Evolutionary conservation across 257 asterid genomes (phyloP), one percentile per base, ranked within the genome.

Genomic region (Scutellaria minor): DNA sequence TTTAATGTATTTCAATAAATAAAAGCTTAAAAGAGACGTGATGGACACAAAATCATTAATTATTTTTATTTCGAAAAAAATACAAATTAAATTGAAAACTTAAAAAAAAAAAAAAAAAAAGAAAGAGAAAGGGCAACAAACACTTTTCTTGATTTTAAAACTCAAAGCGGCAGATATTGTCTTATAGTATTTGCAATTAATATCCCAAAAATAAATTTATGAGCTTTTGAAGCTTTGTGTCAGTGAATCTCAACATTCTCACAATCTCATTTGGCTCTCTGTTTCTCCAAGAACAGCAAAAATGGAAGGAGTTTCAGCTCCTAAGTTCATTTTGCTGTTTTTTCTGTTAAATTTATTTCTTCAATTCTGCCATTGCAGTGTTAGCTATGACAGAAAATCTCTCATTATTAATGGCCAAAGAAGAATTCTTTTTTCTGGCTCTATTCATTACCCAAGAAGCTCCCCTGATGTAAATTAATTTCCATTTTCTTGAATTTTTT

Each of bases 391-490:
- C 53, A 81, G 70, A 14, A 91, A 85, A 65, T 74, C 95, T 37
- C 89, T 94, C 18, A 66, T 87, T 62, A 91, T 94, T 76, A 80
- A 91, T 89, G 97, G 99, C 47, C 85, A 81, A 6, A 89, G 92
- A 78, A 91, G 83, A 78, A 87, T 94, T 51, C 80, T 94, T 20
- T 73, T 94, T 39, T 94, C 97, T 63, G 97, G 97, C 65, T 94
- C 99, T 81, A 90, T 94, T 82, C 98, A 93, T 78, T 93, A 93
- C 63, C 98, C 98, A 54, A 87, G 98, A 86, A 93, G 98, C 73
- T 78, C 96, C 46, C 97, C 97, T 61, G 96, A 94, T 78, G 99
- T 91, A 86, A 22, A 24, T 0, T 31, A 2, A 4, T 31, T 31
- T 0, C 37, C 37, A 6, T 20, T 18, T 60, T 22, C 47, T 72